phyloP scores from a whole-genome alignment of 2,329 filamentous ascomycete genomes.

The Ophiocordyceps camponoti-leonardi region DNA sequence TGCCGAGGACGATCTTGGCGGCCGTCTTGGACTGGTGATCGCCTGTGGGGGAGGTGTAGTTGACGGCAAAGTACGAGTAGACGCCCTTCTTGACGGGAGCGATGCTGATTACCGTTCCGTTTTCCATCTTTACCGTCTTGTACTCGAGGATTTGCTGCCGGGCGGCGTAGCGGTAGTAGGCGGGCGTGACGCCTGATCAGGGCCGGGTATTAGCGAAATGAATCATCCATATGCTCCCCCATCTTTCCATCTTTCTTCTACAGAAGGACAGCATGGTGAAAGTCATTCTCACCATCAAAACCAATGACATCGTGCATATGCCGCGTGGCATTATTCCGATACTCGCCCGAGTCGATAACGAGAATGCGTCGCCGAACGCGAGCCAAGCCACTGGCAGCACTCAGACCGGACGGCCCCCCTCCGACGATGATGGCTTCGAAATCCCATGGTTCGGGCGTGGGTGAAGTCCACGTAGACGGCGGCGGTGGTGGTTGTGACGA shows the following conservation, averaged over 20 bases:
- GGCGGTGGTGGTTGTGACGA: conserved; percentile 2
- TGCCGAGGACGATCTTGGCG: conserved; percentile 38
- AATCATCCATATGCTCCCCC: too few species aligned
- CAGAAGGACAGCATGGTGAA: too few species aligned
- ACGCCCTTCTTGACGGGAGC: conserved; percentile 12
- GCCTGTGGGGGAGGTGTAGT: conserved; percentile 5
- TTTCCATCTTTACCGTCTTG: conserved; percentile 27
- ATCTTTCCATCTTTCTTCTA: too few species aligned
- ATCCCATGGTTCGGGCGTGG: conserved; percentile 3
- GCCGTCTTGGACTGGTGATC: conserved; percentile 20
- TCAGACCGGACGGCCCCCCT: conserved; percentile 38
- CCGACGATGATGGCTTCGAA: conserved; percentile 42
- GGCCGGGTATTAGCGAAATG: too few species aligned
- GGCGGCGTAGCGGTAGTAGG: conserved; percentile 34
- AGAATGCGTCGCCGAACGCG: conserved; percentile 37
- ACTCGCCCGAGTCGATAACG: conserved; percentile 39
- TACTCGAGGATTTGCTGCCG: conserved; percentile 35
- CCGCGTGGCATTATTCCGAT: conserved; percentile 37
- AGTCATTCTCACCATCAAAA: conserved; percentile 35
- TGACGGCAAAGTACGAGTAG: conserved; percentile 28
- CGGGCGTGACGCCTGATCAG: conserved; percentile 33
- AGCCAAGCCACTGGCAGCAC: conserved; percentile 36
- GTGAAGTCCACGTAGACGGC: conserved; percentile 5
- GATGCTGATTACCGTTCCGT: conserved; percentile 33
- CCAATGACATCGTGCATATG: conserved; percentile 46